Conservation (phyloP, 2,329 filamentous ascomycete species). For the Fusarium zealandicum region DNA sequence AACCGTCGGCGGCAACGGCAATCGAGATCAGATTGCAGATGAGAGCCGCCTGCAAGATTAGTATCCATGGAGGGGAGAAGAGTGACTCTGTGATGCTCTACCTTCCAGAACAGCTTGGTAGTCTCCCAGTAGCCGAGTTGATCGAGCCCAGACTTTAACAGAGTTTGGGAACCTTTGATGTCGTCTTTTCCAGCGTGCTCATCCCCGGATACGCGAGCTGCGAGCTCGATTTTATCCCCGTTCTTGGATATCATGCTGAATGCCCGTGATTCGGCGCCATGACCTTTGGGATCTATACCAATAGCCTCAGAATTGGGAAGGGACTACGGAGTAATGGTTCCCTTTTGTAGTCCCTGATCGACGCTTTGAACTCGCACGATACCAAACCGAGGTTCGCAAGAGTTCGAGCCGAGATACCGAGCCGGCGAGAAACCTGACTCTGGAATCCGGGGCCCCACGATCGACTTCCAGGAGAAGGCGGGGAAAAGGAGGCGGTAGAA, state of each 20-base stretch:
- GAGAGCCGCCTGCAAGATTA: conserved; percentile 8
- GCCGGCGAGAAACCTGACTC: not conserved
- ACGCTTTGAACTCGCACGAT: not conserved
- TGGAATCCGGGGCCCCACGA: conserved; percentile 2
- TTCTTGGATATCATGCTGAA: not conserved
- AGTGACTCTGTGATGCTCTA: conserved; percentile 16
- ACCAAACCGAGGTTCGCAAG: conserved; percentile 1
- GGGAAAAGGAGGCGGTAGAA: not conserved
- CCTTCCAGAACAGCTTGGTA: conserved; percentile 3
- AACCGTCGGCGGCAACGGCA: conserved; percentile 14
- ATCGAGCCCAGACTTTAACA: conserved; percentile 4
- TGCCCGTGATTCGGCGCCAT: not conserved
- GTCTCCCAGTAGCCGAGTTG: conserved; percentile 14
- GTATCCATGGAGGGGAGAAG: not conserved
- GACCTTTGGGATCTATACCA: not conserved
- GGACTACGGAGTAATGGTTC: not conserved
- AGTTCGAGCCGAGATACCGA: conserved; percentile 3
- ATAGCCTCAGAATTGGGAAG: not conserved
- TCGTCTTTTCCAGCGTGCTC: conserved; percentile 1
- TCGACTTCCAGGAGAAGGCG: not conserved
- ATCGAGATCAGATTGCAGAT: conserved; percentile 21
- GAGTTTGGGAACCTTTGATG: not conserved
- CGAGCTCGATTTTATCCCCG: not conserved
- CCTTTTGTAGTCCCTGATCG: not conserved
- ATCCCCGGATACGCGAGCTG: not conserved